These are phyloP conservation scores for Poteriospumella lacustris DNA, from an alignment of 108 stramenopile species.

Conservation along the genomic window DNA sequence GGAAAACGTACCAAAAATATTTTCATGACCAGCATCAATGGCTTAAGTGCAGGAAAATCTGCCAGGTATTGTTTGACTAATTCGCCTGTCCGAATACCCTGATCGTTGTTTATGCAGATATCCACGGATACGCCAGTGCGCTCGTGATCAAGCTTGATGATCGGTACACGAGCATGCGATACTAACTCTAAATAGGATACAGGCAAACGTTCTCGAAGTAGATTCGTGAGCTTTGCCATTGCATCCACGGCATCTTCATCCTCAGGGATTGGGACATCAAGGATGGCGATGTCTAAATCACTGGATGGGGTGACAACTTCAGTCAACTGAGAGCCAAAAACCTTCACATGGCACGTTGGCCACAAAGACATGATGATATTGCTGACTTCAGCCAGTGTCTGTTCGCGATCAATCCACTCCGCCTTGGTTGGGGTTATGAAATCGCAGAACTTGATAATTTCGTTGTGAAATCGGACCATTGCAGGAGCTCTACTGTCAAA, in stretches of 20 bases:
- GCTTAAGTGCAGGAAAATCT: conserved; percentile 74
- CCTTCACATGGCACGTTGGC: conserved; percentile 52
- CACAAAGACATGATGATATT: conserved; percentile 37
- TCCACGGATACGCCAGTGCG: conserved; percentile 71
- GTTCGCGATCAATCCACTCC: conserved; percentile 60
- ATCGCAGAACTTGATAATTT: conserved; percentile 80
- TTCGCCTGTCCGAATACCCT: conserved; percentile 54
- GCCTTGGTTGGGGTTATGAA: conserved; percentile 69
- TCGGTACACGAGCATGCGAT: conserved; percentile 74
- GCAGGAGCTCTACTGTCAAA: conserved; percentile 30
- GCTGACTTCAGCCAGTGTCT: conserved; percentile 53
- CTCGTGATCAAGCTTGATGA: conserved; percentile 83
- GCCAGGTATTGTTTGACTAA: conserved; percentile 52
- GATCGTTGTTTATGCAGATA: conserved; percentile 69
- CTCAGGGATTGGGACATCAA: background rate
- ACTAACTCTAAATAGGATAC: conserved; percentile 79
- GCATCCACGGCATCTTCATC: background rate
- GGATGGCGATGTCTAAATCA: conserved; percentile 43
- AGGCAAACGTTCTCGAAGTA: background rate
- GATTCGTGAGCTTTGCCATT: background rate
- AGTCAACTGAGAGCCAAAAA: conserved; percentile 87
- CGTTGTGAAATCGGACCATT: conserved; percentile 80
- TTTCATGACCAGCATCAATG: conserved; percentile 32
- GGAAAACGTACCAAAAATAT: conserved; percentile 13
- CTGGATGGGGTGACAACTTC: conserved; percentile 68